Conservation (phyloP, 2,329 filamentous ascomycete species). For the Acarospora socialis region DNA sequence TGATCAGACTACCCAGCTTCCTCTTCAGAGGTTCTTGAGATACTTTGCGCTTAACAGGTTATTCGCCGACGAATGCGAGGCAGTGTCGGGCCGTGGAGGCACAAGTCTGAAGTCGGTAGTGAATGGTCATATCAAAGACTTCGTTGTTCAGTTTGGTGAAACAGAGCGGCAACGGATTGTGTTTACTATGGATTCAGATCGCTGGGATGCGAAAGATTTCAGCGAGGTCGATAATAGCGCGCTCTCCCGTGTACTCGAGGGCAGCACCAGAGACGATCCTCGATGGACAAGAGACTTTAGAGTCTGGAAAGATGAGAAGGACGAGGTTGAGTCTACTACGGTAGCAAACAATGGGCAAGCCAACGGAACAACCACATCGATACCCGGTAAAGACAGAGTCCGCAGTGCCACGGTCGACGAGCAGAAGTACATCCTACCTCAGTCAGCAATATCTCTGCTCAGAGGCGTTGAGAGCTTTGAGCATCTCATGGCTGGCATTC, state of each 20-base stretch:
- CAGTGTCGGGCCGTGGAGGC: constrained; percentile 47
- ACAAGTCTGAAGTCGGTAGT: constrained; percentile 45
- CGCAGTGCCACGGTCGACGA: constrained; percentile 67
- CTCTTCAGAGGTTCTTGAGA: constrained; percentile 42
- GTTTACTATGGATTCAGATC: constrained; percentile 45
- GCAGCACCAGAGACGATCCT: constrained; percentile 44
- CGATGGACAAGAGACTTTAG: constrained; percentile 38
- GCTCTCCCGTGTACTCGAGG: constrained; percentile 40
- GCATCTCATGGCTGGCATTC: constrained; percentile 69
- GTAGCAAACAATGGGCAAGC: constrained; percentile 21
- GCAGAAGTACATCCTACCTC: constrained; percentile 72
- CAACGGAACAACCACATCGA: constrained; percentile 19
- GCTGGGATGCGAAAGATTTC: constrained; percentile 52
- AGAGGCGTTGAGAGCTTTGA: constrained; percentile 70
- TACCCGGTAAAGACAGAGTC: constrained; percentile 43
- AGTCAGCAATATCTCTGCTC: constrained; percentile 69
- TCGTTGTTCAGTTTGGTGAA: constrained; percentile 44
- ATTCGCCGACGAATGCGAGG: constrained; percentile 54
- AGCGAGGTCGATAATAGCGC: constrained; percentile 35
- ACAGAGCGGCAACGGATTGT: constrained; percentile 42
- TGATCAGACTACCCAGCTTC: constrained; percentile 42
- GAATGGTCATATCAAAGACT: constrained; percentile 48
- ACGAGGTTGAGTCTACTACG: constrained; percentile 17
- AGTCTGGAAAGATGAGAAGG: constrained; percentile 33
- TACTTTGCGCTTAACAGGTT: constrained; percentile 50